Evolutionary conservation across 2,329 filamentous ascomycete genomes (phyloP).

Genomic region (Talaromyces sp.): DNA sequence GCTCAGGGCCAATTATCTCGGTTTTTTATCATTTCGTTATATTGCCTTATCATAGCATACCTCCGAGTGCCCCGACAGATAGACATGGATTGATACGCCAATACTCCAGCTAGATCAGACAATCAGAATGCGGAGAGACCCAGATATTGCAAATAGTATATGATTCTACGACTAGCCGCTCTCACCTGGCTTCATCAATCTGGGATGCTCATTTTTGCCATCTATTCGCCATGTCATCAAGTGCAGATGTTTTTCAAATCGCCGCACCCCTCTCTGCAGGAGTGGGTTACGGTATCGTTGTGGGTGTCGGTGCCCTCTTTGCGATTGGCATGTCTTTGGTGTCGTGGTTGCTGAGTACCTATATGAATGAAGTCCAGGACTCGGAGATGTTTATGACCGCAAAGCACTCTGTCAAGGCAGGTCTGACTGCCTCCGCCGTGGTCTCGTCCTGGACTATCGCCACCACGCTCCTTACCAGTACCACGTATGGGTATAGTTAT

Average conservation of each 20-base stretch:
- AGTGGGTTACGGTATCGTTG: constrained; percentile 1
- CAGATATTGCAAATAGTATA: neutral
- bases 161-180: neutral
- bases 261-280: constrained; percentile 8
- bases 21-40: constrained; percentile 1
- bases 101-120: neutral
- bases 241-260: neutral
- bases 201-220: neutral
- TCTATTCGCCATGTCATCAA: neutral
- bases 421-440: constrained; percentile 44
- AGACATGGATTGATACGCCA: neutral
- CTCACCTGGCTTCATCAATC: neutral
- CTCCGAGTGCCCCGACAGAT: neutral
- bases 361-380: constrained; percentile 19
- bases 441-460: constrained; percentile 48
- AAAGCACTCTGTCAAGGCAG: constrained; percentile 29
- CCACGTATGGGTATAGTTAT: constrained; percentile 38
- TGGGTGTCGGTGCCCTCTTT: constrained; percentile 6
- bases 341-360: constrained; percentile 5
- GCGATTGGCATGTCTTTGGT: constrained; percentile 8
- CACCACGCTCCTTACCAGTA: constrained; percentile 40
- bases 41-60: neutral
- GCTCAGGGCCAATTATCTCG: no score
- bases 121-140: neutral
- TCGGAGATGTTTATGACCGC: constrained; percentile 27